Conservation (phyloP, 306 rosid species). For the Spatholobus suberectus region DNA sequence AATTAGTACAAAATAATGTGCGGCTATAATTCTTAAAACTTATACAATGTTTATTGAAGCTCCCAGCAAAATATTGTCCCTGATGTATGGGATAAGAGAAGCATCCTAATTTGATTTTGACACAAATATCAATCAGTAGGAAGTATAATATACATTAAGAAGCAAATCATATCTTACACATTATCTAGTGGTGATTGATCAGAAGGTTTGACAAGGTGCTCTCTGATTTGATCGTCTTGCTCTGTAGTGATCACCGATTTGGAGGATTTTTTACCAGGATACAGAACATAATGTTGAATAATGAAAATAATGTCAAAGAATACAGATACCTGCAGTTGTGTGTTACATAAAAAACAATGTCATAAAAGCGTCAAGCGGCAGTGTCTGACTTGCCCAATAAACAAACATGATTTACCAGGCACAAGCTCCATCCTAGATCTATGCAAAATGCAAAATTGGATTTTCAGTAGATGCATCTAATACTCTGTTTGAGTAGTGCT, state of each 20-base stretch:
- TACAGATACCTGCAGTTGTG: slow-evolving; percentile 73
- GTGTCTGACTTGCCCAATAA: not conserved
- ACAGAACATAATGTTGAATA: slow-evolving; percentile 52
- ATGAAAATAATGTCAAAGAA: slow-evolving; percentile 72
- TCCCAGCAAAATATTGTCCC: not conserved
- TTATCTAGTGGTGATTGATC: slow-evolving; percentile 44
- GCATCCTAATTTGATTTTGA: slow-evolving; percentile 12
- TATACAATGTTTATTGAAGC: slow-evolving; percentile 7
- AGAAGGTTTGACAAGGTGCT: slow-evolving; percentile 47
- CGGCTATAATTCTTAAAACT: slow-evolving; percentile 14
- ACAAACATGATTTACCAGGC: not conserved
- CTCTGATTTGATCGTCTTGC: slow-evolving; percentile 41
- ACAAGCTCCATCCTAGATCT: slow-evolving; percentile 5
- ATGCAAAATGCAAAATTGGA: not conserved
- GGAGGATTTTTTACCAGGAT: slow-evolving; percentile 28
- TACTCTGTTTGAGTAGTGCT: not conserved
- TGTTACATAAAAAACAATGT: not conserved
- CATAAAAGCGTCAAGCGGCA: not conserved
- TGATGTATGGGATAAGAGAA: not conserved
- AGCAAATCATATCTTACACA: slow-evolving; percentile 39
- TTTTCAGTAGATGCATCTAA: not conserved
- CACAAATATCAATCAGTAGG: not conserved
- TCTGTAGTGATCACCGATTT: slow-evolving; percentile 24
- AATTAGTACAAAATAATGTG: slow-evolving; percentile 13
- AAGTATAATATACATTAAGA: slow-evolving; percentile 7